phyloP scores from a whole-genome alignment of 2,329 filamentous ascomycete genomes.

The Nannizziopsis arthrosporioides region DNA sequence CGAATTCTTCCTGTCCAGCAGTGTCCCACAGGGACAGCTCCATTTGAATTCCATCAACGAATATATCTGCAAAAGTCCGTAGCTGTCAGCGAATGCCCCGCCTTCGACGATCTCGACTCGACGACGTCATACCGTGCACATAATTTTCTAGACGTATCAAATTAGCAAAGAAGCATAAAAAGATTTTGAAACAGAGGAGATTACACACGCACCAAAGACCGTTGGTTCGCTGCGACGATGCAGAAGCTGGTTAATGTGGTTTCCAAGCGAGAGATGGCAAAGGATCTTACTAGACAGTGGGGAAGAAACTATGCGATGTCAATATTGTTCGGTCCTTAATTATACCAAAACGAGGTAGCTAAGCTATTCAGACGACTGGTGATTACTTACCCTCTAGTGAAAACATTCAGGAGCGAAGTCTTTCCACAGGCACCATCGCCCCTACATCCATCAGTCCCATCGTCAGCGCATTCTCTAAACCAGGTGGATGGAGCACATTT shows the following conservation, averaged over 20 bases:
- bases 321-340: neutral
- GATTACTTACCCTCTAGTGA: slow-evolving; percentile 72
- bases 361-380: too few species aligned
- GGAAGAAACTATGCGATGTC: slow-evolving; percentile 61
- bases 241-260: slow-evolving; percentile 8
- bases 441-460: slow-evolving; percentile 36
- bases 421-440: slow-evolving; percentile 96
- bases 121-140: slow-evolving; percentile 62
- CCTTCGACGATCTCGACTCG: too few species aligned
- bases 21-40: slow-evolving; percentile 98
- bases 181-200: neutral
- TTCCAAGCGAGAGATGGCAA: slow-evolving; percentile 8
- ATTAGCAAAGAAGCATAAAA: slow-evolving; percentile 15
- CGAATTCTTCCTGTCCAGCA: slow-evolving; percentile 97
- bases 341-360: neutral
- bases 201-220: slow-evolving; percentile 54
- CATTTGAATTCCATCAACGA: slow-evolving; percentile 93
- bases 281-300: slow-evolving; percentile 67
- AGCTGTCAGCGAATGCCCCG: neutral
- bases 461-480: neutral
- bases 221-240: slow-evolving; percentile 60
- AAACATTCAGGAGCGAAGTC: slow-evolving; percentile 93
- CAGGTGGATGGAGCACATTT: neutral
- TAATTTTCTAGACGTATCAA: slow-evolving; percentile 63
- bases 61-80: slow-evolving; percentile 58